phyloP scores from a whole-genome alignment of 225 moss, liverwort and hornwort genomes.

The Antitrichia curtipendula region DNA sequence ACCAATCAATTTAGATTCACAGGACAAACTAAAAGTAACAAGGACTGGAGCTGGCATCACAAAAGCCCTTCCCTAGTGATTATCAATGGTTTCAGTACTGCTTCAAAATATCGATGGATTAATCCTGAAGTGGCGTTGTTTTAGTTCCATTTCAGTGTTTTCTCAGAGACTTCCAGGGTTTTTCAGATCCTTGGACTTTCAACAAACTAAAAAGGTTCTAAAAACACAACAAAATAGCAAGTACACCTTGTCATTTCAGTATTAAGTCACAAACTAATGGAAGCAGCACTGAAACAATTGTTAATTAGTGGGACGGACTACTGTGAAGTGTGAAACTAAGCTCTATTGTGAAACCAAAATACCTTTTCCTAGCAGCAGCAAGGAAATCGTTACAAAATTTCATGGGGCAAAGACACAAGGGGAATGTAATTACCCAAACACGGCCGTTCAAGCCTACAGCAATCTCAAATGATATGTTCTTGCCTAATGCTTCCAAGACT shows the following conservation, averaged over 20 bases:
- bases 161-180: too few relatives aligned
- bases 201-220: background rate
- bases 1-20: background rate
- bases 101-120: background rate
- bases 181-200: too few relatives aligned
- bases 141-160: background rate
- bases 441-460: slow-evolving; percentile 90
- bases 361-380: background rate
- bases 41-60: background rate
- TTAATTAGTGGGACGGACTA: background rate
- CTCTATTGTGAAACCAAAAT: background rate
- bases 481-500: slow-evolving; percentile 70
- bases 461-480: slow-evolving; percentile 73
- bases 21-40: background rate
- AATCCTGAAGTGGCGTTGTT: background rate
- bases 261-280: background rate
- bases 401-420: background rate
- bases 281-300: background rate
- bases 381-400: background rate
- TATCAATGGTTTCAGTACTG: background rate
- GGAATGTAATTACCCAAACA: slow-evolving; percentile 52
- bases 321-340: background rate
- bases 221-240: background rate
- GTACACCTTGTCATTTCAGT: background rate
- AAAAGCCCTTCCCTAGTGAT: background rate